These are phyloP conservation scores for Metarhizium robertsii DNA, from an alignment of 2,329 filamentous ascomycete genomes.

Conservation along the genomic window DNA sequence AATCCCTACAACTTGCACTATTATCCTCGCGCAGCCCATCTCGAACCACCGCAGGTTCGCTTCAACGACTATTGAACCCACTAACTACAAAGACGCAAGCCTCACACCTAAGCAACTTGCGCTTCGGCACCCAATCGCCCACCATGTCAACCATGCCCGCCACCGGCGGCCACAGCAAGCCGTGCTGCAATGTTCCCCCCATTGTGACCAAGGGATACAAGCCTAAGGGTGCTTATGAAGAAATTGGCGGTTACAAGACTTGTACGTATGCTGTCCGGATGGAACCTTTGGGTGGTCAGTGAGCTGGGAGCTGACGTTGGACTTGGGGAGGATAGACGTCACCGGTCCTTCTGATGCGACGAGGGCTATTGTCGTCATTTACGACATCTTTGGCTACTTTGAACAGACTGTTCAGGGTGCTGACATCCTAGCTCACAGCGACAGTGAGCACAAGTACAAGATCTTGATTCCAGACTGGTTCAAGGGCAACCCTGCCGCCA, in stretches of 20 bases:
- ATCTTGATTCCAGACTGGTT: conserved; percentile 94
- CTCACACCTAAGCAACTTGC: background rate
- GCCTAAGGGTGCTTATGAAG: conserved; percentile 46
- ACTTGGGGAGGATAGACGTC: conserved; percentile 26
- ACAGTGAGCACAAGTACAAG: conserved; percentile 58
- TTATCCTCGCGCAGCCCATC: background rate
- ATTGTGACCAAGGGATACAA: conserved; percentile 46
- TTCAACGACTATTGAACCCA: background rate
- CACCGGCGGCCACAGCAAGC: conserved; percentile 42
- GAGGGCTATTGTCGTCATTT: conserved; percentile 54
- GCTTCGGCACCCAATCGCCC: conserved; percentile 16
- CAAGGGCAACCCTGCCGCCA: conserved; percentile 56
- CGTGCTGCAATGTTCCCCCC: conserved; percentile 51
- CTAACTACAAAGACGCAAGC: background rate
- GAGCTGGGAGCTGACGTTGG: background rate
- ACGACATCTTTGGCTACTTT: conserved; percentile 63
- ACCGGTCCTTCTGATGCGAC: conserved; percentile 36
- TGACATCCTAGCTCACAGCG: conserved; percentile 51
- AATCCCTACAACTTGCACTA: background rate
- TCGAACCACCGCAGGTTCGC: background rate
- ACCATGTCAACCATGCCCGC: conserved; percentile 42
- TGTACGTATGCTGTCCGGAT: conserved; percentile 19
- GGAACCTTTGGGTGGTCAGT: background rate
- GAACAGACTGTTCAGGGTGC: conserved; percentile 62
- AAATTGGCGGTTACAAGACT: conserved; percentile 46